Evolutionary conservation across 148 eudicot genomes (phyloP), one percentile per base, ranked within the genome.

Genomic region (Persicaria tinctoria): DNA sequence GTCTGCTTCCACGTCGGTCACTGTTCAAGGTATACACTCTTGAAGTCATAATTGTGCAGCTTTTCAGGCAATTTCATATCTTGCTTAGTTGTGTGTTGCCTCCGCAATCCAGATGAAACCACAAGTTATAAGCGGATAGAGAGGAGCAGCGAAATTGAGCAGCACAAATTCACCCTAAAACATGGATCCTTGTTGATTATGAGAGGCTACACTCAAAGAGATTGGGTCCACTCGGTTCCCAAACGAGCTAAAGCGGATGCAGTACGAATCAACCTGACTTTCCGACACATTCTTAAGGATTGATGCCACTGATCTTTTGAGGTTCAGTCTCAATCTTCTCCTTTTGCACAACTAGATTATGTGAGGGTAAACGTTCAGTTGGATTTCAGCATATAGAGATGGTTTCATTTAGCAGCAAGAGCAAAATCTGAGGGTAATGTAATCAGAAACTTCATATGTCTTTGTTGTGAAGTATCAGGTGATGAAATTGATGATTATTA

Each of bases 201-300:
- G 98, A 90, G 85, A 84, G 98, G 98, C 55, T 85, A 84, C 76
- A 90, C 96, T 23, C 98, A 94, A 77, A 79, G 96, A 76, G 98
- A 94, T 78, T 94, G 98, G 98, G 73, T 91, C 46, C 98, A 94
- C 77, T 94, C 97, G 0, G 92, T 91, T 71, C 98, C 98, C 20
- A 94, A 91, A 84, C 98, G 97, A 66, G 85, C 80, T 27, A 94
- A 91, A 86, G 87, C 88, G 2, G 93, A 85, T 53, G 76, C 90
- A 51, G 73, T 69, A 9, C 82, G 98, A 47, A 91, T 94, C 69
- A 94, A 94, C 87, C 98, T 94, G 69, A 94, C 98, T 10, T 94
- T 94, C 83, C 91, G 98, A 83, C 87, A 54, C 51, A 84, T 91
- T 69, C 73, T 87, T 23, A 13, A 38, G 18, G 44, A 13, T 5